Conservation (phyloP, 1,284 basidiomycete species). For the Rhizopogon parksii region DNA sequence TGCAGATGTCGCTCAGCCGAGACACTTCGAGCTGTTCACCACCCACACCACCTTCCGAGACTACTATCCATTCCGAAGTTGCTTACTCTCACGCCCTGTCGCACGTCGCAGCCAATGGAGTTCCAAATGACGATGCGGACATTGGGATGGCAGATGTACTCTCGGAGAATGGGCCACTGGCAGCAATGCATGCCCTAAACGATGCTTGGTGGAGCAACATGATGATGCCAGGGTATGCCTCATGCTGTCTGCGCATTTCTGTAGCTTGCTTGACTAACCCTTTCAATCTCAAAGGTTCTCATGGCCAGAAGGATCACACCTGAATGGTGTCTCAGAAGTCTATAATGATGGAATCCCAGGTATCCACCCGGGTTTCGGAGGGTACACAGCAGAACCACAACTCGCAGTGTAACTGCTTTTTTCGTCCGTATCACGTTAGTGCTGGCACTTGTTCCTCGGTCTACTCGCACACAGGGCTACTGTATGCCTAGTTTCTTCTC, state of each 20-base stretch:
- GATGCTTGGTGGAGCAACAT: conserved; percentile 69
- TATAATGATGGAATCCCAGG: conserved; percentile 11
- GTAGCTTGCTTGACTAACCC: neutral
- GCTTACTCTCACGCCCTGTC: conserved; percentile 27
- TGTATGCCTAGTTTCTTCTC: too few species aligned
- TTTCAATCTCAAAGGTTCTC: conserved; percentile 18
- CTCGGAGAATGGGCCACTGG: conserved; percentile 54
- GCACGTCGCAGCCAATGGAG: neutral
- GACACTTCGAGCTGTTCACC: neutral
- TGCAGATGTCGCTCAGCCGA: conserved; percentile 15
- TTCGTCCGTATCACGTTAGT: neutral
- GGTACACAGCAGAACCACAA: conserved; percentile 17
- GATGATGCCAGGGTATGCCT: conserved; percentile 71
- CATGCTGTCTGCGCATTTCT: neutral
- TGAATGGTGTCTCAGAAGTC: conserved; percentile 19
- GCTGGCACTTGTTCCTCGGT: neutral
- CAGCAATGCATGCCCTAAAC: conserved; percentile 65
- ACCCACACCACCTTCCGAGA: conserved; percentile 13
- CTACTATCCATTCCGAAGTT: conserved; percentile 38
- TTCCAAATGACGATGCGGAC: conserved; percentile 28
- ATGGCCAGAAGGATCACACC: conserved; percentile 19
- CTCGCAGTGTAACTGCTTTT: conserved; percentile 17
- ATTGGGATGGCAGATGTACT: conserved; percentile 34
- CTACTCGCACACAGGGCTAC: too few species aligned
- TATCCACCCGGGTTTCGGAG: conserved; percentile 18